A percentile compares a stretch with the other conserved stretches of the same genome.
These are phyloP conservation scores for Isabelozyma pseudorhagii DNA, from an alignment of 805 yeast species.

Conservation along the genomic window DNA sequence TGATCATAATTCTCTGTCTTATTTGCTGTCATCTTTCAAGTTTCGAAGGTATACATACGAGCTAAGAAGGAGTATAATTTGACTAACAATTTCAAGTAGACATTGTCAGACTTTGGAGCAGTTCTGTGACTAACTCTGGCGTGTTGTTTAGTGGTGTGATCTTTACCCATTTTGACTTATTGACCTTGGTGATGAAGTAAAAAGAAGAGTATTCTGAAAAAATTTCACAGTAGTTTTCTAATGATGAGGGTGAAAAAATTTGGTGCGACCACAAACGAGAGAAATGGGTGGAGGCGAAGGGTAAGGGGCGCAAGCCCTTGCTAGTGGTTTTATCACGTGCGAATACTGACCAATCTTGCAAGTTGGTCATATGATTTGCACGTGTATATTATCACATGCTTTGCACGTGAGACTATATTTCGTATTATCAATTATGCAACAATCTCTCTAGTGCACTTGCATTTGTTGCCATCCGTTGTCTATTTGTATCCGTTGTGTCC, in stretches of 20 bases:
- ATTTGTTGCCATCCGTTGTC: neutral
- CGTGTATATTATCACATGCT: too few species aligned
- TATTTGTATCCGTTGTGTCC: neutral
- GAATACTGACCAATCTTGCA: too few species aligned
- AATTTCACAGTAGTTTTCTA: neutral
- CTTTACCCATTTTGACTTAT: constrained; percentile 79
- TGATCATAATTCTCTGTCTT: neutral
- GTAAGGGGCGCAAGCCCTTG: too few species aligned
- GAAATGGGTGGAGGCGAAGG: neutral
- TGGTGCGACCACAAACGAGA: neutral
- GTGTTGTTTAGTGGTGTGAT: constrained; percentile 96
- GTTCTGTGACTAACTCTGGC: constrained; percentile 92
- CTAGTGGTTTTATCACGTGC: too few species aligned
- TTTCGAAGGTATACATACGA: constrained; percentile 67
- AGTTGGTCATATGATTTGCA: too few species aligned
- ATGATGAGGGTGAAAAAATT: neutral
- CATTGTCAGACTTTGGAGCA: constrained; percentile 99
- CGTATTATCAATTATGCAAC: too few species aligned
- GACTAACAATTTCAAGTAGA: constrained; percentile 96
- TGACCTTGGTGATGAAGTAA: neutral
- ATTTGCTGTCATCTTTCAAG: neutral
- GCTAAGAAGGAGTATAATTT: constrained; percentile 98
- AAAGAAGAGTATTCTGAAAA: neutral
- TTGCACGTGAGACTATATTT: too few species aligned
- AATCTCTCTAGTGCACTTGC: too few species aligned